A percentile compares a stretch with the other conserved stretches of the same genome.
Conservation (phyloP, 768 basidiomycete species). For the Suillus luteus region DNA sequence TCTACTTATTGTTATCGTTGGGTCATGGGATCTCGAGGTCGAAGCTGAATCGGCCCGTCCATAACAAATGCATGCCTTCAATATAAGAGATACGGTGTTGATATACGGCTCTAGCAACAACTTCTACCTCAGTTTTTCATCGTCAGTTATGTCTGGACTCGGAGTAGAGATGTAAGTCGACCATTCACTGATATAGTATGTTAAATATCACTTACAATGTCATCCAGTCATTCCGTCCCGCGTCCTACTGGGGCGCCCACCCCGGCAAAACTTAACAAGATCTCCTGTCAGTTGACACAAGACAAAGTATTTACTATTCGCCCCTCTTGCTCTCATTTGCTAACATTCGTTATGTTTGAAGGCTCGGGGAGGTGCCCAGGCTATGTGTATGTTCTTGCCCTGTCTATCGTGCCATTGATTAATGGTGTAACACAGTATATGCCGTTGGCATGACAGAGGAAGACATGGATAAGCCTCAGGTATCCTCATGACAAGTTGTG, state of each 20-base stretch:
- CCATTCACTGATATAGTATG: not conserved
- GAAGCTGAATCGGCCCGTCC: constrained; percentile 17
- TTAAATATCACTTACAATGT: constrained; percentile 11
- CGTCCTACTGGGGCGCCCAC: constrained; percentile 25
- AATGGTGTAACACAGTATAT: constrained; percentile 48
- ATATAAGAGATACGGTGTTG: constrained; percentile 19
- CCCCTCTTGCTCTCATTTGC: constrained; percentile 9
- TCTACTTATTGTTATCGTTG: not conserved
- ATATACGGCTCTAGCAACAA: not conserved
- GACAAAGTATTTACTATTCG: constrained; percentile 53
- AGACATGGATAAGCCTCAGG: constrained; percentile 87
- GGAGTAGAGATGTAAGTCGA: constrained; percentile 58
- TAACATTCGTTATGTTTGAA: constrained; percentile 20
- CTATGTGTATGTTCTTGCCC: constrained; percentile 68
- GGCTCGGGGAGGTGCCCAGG: constrained; percentile 77
- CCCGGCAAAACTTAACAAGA: constrained; percentile 66
- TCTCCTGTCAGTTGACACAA: constrained; percentile 74
- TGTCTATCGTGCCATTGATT: not conserved
- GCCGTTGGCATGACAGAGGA: constrained; percentile 75
- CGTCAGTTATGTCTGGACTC: constrained; percentile 45
- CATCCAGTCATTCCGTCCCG: constrained; percentile 23
- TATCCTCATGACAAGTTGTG: constrained; percentile 26
- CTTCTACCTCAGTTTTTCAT: not conserved
- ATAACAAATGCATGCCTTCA: constrained; percentile 1
- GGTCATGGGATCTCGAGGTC: constrained; percentile 20